Base-by-base conservation (phyloP, 148 eudicot species). In the Fagopyrum homotropicum region DNA sequence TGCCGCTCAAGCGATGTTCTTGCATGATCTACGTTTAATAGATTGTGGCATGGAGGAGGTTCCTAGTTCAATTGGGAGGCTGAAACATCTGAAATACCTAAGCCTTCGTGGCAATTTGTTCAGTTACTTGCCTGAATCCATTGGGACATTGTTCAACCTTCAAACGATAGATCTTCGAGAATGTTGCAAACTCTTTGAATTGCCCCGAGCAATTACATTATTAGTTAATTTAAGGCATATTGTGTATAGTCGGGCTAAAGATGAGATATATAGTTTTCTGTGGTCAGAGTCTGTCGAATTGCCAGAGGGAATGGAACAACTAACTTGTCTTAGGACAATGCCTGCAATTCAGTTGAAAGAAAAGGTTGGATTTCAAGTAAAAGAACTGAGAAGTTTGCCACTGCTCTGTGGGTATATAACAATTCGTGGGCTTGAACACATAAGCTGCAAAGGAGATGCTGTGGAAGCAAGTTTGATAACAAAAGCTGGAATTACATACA, bases 391-490 rank as follows among this genome's bases (percentile, higher is more conserved):
- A 47, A 66, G 46, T 66, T 66, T 66, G 17, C 17, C n/a, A 5
- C 44, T 40, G 16, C 69, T 59, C 7, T 17, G 35, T 8, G 64
- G 35, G 8, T 0, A 19, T 19, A 9, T 59, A 59, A 1, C 0
- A 22, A 59, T 59, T 22, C 1, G 29, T 1, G 64, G 64, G 64
- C 35, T 59, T 22, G 35, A 59, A 19, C 64, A 29, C 26, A 12
- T 63, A 9, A 29, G 45, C 11, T 30, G 69, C 69, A 63, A 63
- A 63, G 69, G 30, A 63, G 45, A 63, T 63, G 69, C 10, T 63
- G 15, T 29, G 69, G 44, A 29, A n/a, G 69, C 69, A 16, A 63
- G 16, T 63, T 30, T 63, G 45, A 63, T 9, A 63, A 63, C 45
- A 29, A 63, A 30, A 63, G 45, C 69, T 9, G 26, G 69, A 63